A percentile compares a stretch with the other conserved stretches of the same genome.
Conservation (phyloP, 441 rosid genomes). For the Corymbia calophylla region DNA sequence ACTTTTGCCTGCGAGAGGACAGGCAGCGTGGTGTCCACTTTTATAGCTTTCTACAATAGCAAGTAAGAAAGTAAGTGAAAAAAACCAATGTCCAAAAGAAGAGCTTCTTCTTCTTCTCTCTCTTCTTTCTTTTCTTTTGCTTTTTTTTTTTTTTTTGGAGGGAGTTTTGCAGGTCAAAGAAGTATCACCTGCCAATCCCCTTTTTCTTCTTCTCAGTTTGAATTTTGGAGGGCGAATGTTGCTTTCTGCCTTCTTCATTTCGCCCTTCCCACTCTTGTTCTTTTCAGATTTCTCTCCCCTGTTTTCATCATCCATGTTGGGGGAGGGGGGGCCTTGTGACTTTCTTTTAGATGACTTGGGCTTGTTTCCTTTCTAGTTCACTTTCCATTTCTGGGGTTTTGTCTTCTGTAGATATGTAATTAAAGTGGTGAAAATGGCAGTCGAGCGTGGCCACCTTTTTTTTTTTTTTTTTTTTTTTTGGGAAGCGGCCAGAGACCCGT, state of each 20-base stretch:
- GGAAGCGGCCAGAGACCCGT: neutral
- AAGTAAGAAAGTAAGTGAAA: constrained; percentile 6
- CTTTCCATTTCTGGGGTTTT: neutral
- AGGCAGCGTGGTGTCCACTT: constrained; percentile 46
- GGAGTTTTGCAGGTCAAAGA: neutral
- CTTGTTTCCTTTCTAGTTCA: neutral
- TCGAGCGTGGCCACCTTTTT: neutral
- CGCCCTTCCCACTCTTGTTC: neutral
- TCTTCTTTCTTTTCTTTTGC: neutral
- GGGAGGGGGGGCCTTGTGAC: neutral
- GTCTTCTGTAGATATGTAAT: neutral
- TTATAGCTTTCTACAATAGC: constrained; percentile 23
- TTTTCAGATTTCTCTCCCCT: neutral
- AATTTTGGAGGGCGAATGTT: neutral
- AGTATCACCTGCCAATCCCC: neutral
- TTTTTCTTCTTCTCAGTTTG: neutral
- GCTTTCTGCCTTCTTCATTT: neutral
- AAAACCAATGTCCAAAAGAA: neutral
- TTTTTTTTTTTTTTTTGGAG: neutral
- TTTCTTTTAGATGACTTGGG: neutral
- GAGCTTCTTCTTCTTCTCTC: neutral
- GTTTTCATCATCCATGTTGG: neutral
- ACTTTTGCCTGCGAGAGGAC: constrained; percentile 49
- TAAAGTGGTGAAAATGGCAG: neutral
- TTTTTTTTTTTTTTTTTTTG: neutral